phyloP scores from a whole-genome alignment of 78 protist genomes.

The Dictyostelium purpureum region DNA sequence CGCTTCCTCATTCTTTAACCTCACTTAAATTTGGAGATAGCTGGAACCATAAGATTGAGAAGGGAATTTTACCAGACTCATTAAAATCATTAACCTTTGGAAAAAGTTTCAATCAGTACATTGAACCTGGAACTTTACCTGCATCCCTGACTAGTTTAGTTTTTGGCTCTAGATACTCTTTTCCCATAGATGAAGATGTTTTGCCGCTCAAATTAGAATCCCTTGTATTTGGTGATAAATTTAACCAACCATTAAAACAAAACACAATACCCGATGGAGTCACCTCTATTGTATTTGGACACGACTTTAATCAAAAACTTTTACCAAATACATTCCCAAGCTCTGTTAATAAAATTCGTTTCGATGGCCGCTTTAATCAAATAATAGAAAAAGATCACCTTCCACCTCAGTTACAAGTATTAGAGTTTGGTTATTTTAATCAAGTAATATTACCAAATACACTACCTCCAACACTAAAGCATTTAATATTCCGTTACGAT shows the following conservation, averaged over 20 bases:
- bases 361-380: neutral
- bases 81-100: neutral
- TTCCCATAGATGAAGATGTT: neutral
- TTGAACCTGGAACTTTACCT: neutral
- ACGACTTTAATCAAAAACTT: neutral
- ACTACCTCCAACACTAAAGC: neutral
- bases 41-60: neutral
- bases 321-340: neutral
- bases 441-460: neutral
- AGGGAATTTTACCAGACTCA: neutral
- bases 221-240: neutral
- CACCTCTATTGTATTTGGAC: neutral
- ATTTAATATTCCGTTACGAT: neutral
- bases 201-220: neutral
- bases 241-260: neutral
- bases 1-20: neutral
- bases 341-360: neutral
- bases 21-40: neutral
- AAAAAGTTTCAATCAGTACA: neutral
- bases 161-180: neutral
- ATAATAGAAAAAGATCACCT: neutral
- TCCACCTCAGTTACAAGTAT: neutral
- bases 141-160: neutral
- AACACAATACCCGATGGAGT: neutral
- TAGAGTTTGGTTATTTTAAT: conserved; percentile 1